These are phyloP conservation scores for Ganoderma sp. DNA, from an alignment of 1,284 basidiomycete species.

Conservation along the genomic window DNA sequence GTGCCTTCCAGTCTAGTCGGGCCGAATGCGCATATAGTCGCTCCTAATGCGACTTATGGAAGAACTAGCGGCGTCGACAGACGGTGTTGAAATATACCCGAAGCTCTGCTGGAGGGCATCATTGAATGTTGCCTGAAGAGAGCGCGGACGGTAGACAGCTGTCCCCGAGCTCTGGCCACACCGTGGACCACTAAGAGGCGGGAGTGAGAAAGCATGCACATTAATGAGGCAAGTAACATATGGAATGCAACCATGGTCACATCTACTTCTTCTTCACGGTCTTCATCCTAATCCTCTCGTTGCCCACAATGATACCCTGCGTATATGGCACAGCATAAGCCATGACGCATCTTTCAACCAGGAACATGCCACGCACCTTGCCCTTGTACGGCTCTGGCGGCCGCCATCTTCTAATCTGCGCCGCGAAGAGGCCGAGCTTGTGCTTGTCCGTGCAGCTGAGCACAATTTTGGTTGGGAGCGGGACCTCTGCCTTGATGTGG, in stretches of 20 bases:
- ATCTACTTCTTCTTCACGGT: constrained; percentile 94
- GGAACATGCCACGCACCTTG: constrained; percentile 64
- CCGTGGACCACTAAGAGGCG: not conserved
- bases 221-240: constrained; percentile 25
- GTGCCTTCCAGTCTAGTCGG: not conserved
- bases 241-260: constrained; percentile 16
- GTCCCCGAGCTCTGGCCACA: not conserved
- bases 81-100: not conserved
- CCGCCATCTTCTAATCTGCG: constrained; percentile 82
- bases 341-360: constrained; percentile 11
- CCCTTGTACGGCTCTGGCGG: constrained; percentile 98
- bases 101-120: not conserved
- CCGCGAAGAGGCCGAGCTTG: constrained; percentile 86
- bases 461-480: constrained; percentile 71
- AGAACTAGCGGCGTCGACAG: not conserved
- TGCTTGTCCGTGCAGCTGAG: constrained; percentile 78
- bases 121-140: not conserved
- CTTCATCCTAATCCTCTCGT: constrained; percentile 89
- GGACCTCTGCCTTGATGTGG: constrained; percentile 79
- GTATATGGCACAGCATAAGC: not conserved
- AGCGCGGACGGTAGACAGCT: not conserved
- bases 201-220: constrained; percentile 9
- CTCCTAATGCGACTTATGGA: constrained; percentile 5
- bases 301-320: constrained; percentile 90
- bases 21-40: not conserved